Conservation (phyloP, 805 yeast species). For the Nakazawaea siamensis region DNA sequence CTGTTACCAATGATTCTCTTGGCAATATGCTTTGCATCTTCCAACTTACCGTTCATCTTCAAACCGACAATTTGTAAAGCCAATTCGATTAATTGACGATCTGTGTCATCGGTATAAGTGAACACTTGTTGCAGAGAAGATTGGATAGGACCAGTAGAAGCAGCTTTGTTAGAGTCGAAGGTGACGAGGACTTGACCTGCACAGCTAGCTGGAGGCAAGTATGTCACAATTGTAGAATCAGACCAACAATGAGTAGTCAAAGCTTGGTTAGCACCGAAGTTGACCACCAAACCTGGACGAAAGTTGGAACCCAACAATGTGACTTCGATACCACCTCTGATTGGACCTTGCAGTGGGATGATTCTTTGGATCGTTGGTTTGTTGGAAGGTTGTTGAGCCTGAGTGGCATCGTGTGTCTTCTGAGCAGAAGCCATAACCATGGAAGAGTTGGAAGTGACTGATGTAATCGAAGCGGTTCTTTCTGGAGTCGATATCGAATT, state of each 20-base stretch:
- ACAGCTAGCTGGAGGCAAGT: conserved; percentile 81
- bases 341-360: conserved; percentile 93
- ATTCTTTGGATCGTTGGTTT: conserved; percentile 70
- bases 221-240: conserved; percentile 86
- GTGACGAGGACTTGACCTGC: conserved; percentile 91
- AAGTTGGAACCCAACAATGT: conserved; percentile 85
- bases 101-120: conserved; percentile 93
- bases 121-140: conserved; percentile 48
- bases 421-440: not conserved
- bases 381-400: not conserved
- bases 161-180: conserved; percentile 35
- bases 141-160: conserved; percentile 5
- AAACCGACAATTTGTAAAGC: conserved; percentile 95
- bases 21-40: conserved; percentile 92
- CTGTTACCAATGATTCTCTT: conserved; percentile 76
- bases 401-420: not conserved
- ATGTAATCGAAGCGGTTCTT: conserved; percentile 4
- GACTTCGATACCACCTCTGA: conserved; percentile 93
- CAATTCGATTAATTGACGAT: conserved; percentile 85
- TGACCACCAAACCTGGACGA: conserved; percentile 72
- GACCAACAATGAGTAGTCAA: conserved; percentile 95
- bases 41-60: conserved; percentile 92
- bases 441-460: conserved; percentile 9
- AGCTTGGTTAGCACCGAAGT: conserved; percentile 77
- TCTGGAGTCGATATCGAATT: conserved; percentile 7